Base-by-base conservation (phyloP, 2,329 filamentous ascomycete species). In the Aspergillus vadensis region DNA sequence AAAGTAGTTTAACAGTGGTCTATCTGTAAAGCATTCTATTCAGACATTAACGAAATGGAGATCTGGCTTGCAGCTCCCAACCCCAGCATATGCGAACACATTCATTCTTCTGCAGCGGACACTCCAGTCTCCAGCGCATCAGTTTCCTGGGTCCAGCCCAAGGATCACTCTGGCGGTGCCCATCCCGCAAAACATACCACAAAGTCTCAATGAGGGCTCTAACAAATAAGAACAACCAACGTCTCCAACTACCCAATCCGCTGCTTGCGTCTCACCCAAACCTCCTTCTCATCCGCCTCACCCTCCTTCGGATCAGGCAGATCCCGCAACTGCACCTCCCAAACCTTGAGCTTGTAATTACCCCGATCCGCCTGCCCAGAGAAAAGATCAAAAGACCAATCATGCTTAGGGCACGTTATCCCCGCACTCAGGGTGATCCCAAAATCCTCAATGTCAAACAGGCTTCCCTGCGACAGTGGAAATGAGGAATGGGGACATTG, bases 371-470 rank as follows among this genome's bases (percentile, higher is more conserved):
- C 81, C 66, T 79, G 78, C 0, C 88, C 88, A 0, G 87, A 85
- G 55, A 86, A 84, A 2, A 91, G 67, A 69, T 91, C 88, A 72
- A 91, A 91, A 0, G 86, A 88, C 88, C 88, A 91, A 4, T 80
- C 85, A 63, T 91, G 88, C 63, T 89, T 89, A 0, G 88, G 86
- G 70, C 88, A 91, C 0, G 81, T 83, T 3, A 91, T 76, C 0
- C 87, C 88, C 0, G 85, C 81, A 0, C 72, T 74, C 10, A 75
- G 66, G 2, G 62, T 62, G 57, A 75, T 66, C 0, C 88, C 88
- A 69, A 90, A 91, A 62, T 91, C 88, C 65, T 91, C 88, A 66
- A 91, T 90, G 57, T 91, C 88, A 60, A 90, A 90, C 0, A 87
- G 79, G 0, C 75, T 82, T 0, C 86, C 87, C 47, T 84, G 81